phyloP scores from a whole-genome alignment of 2,329 filamentous ascomycete species.

The Claviceps fusiformis region DNA sequence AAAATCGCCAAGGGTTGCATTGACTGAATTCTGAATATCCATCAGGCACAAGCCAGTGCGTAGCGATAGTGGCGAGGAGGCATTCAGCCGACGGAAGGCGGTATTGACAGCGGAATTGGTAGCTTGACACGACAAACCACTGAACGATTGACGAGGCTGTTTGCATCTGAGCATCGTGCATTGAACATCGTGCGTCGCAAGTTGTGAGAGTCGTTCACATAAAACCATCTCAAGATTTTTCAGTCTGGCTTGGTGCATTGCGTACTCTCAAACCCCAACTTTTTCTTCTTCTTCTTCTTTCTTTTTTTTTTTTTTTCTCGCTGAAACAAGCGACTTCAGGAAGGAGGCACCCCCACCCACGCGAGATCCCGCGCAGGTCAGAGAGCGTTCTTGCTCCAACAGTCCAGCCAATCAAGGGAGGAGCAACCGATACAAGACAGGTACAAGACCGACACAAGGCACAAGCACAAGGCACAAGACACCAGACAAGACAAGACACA shows the following conservation, averaged over 20 bases:
- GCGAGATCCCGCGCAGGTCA: neutral
- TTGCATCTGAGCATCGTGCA: neutral
- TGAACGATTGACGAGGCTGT: neutral
- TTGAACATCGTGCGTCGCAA: neutral
- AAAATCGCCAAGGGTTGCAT: neutral
- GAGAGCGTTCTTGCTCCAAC: neutral
- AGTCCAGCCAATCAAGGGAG: neutral
- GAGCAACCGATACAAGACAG: neutral
- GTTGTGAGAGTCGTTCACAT: neutral
- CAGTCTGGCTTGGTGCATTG: neutral
- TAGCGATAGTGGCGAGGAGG: neutral
- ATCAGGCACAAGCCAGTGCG: neutral
- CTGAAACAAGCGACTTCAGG: neutral
- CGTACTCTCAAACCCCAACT: neutral
- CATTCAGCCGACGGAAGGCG: neutral
- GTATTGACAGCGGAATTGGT: neutral
- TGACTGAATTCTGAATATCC: neutral
- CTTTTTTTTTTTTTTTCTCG: too few relatives aligned
- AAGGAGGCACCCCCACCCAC: neutral
- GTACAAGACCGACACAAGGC: too few relatives aligned
- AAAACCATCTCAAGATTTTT: neutral
- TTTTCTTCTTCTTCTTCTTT: too few relatives aligned
- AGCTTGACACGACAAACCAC: neutral
- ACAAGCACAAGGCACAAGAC: too few relatives aligned
- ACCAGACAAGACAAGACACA: neutral